Base-by-base conservation (phyloP, 352 stramenopile genomes). In the Globisporangium barbulae region DNA sequence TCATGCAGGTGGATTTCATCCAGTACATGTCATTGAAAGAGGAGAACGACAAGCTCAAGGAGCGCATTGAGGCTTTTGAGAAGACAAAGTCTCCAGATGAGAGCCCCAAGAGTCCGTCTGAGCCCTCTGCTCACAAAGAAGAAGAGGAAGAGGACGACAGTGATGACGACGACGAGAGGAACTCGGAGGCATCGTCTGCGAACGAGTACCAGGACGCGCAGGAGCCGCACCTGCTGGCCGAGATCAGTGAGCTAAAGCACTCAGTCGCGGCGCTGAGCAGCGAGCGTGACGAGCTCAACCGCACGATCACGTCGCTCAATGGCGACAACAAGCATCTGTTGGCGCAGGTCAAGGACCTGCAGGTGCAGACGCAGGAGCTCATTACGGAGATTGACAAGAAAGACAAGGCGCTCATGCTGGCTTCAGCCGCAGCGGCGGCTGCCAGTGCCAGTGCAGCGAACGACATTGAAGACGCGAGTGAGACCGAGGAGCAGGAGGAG, bases 141-240 rank as follows among this genome's bases (percentile, higher is more conserved):
- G 22, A 60, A 28, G 58, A 61, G 13, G 59, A 75, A 28, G 45
- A 62, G 2, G 44, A 61, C 12, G 49, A 30, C 21, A 54, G 68
- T 56, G 52, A 48, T 13, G 72, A 75, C 8, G 63, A 78, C 17
- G 67, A 79, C 17, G 65, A 70, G n/a, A 62, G 62, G 5, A 44
- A 49, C 28, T 86, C 74, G 12, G 76, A 88, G n/a, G 69, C 67
- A 5, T 87, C 79, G 25, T 86, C 74, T 33, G 78, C 54, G 0
- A 79, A 87, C 52, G 81, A 87, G 57, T 90, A 83, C 60, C 49
- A 73, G 39, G 81, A 90, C 39, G 78, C 78, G 1, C 74, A 84
- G 53, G 81, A 90, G 52, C 61, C 81, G 9, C 76, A 87, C 21
- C 48, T 89, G 5, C 61, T 85, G 30, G 68, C 66, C 5, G 78